Conservation (phyloP, 2,329 filamentous ascomycete species). For the Gnomoniopsis sp. region DNA sequence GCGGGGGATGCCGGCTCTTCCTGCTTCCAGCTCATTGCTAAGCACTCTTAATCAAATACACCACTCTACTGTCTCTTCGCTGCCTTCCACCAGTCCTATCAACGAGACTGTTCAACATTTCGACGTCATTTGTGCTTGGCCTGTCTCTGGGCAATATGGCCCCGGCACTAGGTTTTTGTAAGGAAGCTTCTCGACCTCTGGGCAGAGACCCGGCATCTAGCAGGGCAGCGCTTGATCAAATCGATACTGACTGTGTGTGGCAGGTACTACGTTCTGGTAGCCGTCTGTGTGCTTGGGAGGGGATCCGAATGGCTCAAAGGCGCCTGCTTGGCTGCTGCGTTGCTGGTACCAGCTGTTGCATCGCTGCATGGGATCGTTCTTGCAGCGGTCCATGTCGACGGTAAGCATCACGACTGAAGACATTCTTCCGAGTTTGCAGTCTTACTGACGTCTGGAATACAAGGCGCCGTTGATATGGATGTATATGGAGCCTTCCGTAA, state of each 20-base stretch:
- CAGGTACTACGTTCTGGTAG: constrained; percentile 62
- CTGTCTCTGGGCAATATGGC: constrained; percentile 55
- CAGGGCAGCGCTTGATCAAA: background rate
- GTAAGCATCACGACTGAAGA: constrained; percentile 35
- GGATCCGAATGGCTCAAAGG: constrained; percentile 60
- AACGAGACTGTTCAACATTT: background rate
- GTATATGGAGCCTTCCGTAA: constrained; percentile 60
- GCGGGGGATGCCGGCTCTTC: constrained; percentile 2
- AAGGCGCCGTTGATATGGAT: constrained; percentile 65
- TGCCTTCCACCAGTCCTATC: background rate
- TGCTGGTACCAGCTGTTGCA: constrained; percentile 61
- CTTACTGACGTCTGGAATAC: background rate
- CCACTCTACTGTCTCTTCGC: background rate
- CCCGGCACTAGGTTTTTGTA: constrained; percentile 50
- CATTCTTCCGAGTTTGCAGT: background rate
- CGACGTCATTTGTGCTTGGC: constrained; percentile 54
- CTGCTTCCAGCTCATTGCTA: background rate
- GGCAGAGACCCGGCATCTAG: background rate
- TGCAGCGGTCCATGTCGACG: constrained; percentile 53
- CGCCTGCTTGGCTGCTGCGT: constrained; percentile 59
- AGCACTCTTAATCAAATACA: background rate
- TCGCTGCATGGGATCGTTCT: constrained; percentile 62
- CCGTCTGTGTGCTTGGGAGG: constrained; percentile 60
- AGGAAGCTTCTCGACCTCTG: constrained; percentile 23
- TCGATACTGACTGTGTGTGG: background rate